Base-by-base conservation (phyloP, 768 basidiomycete species). In the Pleurotus pulmonarius region DNA sequence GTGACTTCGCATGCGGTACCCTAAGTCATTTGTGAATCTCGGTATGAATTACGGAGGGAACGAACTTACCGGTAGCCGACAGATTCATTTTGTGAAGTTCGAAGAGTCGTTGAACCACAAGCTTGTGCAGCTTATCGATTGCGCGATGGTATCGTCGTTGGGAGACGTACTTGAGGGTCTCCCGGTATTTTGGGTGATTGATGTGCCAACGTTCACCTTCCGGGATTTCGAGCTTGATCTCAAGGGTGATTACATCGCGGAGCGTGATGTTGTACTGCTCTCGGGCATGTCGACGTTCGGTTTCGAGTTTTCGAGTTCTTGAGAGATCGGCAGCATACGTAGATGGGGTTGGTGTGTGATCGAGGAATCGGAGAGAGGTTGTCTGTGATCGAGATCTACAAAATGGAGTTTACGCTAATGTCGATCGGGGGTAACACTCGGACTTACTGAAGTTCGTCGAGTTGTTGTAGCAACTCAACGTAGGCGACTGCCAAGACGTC, bases 1-100 rank as follows among this genome's bases (percentile, higher is more conserved):
- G 34, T 71, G 69, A 1, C 61, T 65, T 7, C 70, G 64, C 59
- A 69, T 61, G 6, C 60, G 61, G 55, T 70, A 73, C 6, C 60
- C 68, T 73, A 49, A 45, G 18, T 26, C 26, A 3, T 7, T 26
- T 5, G 26, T 26, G 26, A 26, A 26, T 26, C 26, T 26, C 26
- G 26, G 41, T 7, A 40, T 15, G 11, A 51, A 22, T 22, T 15
- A n/a, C 18, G 26, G 34, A 48, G 15, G 16, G 24, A 58, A 54
- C 26, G 4, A 43, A 63, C 64, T 22, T 56, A 73, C 74, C 74
- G 13, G 67, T 75, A 3, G 62, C 55, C 13, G 68, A 61, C 11
- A 75, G 59, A 59, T 75, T 75, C 20, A 73, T 55, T 57, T 71
- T 70, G 16, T 70, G 70, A 3, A 76, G 64, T 58, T 77, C 70